These are phyloP conservation scores for Balakata baccata DNA, from an alignment of 345 rosid species.

Conservation along the genomic window DNA sequence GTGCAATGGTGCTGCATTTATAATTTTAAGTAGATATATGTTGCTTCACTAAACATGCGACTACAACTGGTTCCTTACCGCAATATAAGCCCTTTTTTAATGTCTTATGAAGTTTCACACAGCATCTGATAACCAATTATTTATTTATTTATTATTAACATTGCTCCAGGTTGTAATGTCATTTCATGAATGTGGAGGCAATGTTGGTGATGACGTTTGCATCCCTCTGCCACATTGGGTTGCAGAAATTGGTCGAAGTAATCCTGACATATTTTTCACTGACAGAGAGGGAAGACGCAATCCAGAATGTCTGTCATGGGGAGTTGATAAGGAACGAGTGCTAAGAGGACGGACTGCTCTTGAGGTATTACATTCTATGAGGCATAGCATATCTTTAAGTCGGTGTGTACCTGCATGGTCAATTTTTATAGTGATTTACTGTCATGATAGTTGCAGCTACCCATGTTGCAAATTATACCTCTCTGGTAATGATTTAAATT, in stretches of 20 bases:
- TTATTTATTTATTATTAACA: conserved; percentile 7
- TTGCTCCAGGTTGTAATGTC: conserved; percentile 84
- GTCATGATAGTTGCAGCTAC: conserved; percentile 11
- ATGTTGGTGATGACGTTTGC: conserved; percentile 96
- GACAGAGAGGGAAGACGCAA: conserved; percentile 96
- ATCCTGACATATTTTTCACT: conserved; percentile 91
- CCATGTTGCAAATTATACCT: conserved; percentile 1
- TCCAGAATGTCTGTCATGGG: conserved; percentile 98
- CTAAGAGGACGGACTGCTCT: conserved; percentile 89
- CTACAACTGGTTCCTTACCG: not conserved
- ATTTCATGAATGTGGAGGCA: conserved; percentile 98
- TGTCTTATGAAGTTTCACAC: conserved; percentile 13
- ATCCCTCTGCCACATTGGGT: conserved; percentile 98
- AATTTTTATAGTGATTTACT: not conserved
- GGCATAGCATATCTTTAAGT: conserved; percentile 1
- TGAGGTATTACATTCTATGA: conserved; percentile 51
- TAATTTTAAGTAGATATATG: too few relatives aligned
- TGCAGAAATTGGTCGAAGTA: conserved; percentile 84
- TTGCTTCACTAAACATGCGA: not conserved
- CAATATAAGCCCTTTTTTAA: conserved; percentile 1
- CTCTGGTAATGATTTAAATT: not conserved
- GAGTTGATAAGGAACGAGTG: conserved; percentile 87
- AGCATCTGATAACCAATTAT: conserved; percentile 15
- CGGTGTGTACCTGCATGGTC: not conserved
- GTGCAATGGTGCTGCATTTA: not conserved